A percentile compares a stretch with the other conserved stretches of the same genome.
These are phyloP conservation scores for Simplicillium sp. DNA, from an alignment of 2,329 filamentous ascomycete species.

Conservation along the genomic window DNA sequence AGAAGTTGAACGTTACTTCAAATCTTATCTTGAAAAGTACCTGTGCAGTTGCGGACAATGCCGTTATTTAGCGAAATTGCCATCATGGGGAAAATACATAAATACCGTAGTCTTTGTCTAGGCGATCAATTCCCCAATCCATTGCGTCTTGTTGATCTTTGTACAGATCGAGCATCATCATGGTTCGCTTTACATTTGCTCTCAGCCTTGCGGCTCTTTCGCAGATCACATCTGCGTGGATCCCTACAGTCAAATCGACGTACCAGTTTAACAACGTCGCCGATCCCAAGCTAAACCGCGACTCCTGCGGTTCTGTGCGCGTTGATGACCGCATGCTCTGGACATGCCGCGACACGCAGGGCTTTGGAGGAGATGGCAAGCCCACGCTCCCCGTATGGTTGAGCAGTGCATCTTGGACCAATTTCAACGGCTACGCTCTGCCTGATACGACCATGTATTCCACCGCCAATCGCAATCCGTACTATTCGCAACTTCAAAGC, in stretches of 20 bases:
- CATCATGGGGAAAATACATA: too few relatives aligned
- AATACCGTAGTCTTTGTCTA: too few relatives aligned
- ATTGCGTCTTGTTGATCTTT: too few relatives aligned
- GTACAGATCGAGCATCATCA: not conserved
- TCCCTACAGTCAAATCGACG: slow-evolving; percentile 4
- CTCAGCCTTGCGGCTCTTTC: not conserved
- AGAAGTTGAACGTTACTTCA: too few relatives aligned
- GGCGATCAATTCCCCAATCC: too few relatives aligned
- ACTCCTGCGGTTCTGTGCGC: slow-evolving; percentile 4
- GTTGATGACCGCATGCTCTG: slow-evolving; percentile 5
- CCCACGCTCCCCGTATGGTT: slow-evolving; percentile 2
- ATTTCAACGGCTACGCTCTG: slow-evolving; percentile 4
- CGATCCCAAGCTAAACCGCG: slow-evolving; percentile 3
- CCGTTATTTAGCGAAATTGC: too few relatives aligned
- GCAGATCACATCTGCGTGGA: slow-evolving; percentile 2
- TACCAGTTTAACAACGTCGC: slow-evolving; percentile 3
- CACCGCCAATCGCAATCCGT: slow-evolving; percentile 4
- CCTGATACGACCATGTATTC: slow-evolving; percentile 4
- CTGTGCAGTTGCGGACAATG: too few relatives aligned
- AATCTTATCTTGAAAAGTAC: too few relatives aligned
- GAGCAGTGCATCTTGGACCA: slow-evolving; percentile 3
- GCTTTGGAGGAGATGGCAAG: slow-evolving; percentile 1
- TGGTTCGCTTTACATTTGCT: not conserved
- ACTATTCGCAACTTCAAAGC: slow-evolving; percentile 1
- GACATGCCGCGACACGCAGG: slow-evolving; percentile 5